Evolutionary conservation across 2,329 filamentous ascomycete genomes (phyloP).

Genomic region (Aspergillus fructus): DNA sequence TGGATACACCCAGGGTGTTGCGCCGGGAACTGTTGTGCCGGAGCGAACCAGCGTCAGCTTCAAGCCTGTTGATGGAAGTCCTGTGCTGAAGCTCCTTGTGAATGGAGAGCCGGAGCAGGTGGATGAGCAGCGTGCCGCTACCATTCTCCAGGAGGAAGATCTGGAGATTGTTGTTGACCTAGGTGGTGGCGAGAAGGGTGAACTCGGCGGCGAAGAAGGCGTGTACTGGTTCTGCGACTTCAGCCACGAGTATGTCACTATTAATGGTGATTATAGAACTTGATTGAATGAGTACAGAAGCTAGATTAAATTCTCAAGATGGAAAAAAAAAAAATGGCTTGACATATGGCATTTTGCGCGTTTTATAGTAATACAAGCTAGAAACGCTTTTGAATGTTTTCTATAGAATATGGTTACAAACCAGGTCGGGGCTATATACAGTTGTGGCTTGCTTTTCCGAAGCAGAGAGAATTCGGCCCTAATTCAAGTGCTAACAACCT

Average conservation of each 20-base stretch:
- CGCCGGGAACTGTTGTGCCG: conserved; percentile 49
- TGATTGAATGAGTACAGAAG: conserved; percentile 26
- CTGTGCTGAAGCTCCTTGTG: conserved; percentile 58
- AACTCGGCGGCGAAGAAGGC: conserved; percentile 51
- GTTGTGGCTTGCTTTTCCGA: conserved; percentile 20
- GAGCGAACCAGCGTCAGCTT: conserved; percentile 61
- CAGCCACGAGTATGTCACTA: conserved; percentile 68
- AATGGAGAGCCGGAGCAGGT: conserved; percentile 62
- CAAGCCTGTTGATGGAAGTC: conserved; percentile 57
- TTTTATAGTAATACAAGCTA: conserved; percentile 4
- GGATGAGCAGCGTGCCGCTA: conserved; percentile 59
- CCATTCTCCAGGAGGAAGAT: conserved; percentile 62
- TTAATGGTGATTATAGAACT: conserved; percentile 67
- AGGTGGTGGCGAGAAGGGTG: conserved; percentile 49
- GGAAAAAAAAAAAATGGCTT: neutral
- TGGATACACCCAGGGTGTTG: conserved; percentile 67
- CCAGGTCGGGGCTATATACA: conserved; percentile 28
- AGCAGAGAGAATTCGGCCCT: conserved; percentile 6
- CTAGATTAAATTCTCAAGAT: neutral
- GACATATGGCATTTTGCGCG: neutral
- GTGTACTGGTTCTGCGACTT: conserved; percentile 68
- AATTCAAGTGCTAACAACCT: conserved; percentile 12
- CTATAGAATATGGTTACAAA: conserved; percentile 37
- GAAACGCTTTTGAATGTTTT: conserved; percentile 29
- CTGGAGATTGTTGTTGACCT: conserved; percentile 61